Conservation (phyloP, 352 stramenopile species). For the Pythium utonaiense region DNA sequence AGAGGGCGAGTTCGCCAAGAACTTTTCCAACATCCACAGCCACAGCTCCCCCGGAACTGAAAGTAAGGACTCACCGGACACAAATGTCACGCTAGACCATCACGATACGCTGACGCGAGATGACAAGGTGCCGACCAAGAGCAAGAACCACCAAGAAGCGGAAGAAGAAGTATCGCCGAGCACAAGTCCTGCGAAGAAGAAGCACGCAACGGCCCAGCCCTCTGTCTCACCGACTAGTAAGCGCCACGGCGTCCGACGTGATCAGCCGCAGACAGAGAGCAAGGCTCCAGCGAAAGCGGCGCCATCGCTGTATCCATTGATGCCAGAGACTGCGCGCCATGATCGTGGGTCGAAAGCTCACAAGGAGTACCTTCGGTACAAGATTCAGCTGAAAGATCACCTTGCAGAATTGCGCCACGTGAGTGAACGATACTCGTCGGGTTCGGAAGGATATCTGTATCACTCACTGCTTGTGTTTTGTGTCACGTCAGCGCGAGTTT, state of each 20-base stretch:
- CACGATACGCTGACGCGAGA: neutral
- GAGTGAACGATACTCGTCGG: slow-evolving; percentile 1
- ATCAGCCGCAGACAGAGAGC: neutral
- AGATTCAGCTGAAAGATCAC: slow-evolving; percentile 62
- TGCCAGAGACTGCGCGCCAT: slow-evolving; percentile 26
- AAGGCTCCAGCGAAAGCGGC: neutral
- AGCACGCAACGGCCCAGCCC: slow-evolving; percentile 14
- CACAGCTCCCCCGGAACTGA: slow-evolving; percentile 26
- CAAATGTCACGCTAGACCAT: slow-evolving; percentile 8
- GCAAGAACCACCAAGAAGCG: slow-evolving; percentile 26
- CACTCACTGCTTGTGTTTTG: neutral
- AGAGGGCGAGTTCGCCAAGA: slow-evolving; percentile 34
- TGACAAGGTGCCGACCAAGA: slow-evolving; percentile 9
- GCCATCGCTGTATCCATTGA: slow-evolving; percentile 40
- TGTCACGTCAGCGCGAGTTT: slow-evolving; percentile 36
- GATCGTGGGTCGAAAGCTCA: slow-evolving; percentile 30
- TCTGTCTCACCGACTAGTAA: slow-evolving; percentile 6
- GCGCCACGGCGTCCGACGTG: neutral
- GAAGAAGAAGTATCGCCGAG: slow-evolving; percentile 13
- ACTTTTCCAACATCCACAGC: slow-evolving; percentile 46
- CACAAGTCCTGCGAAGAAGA: slow-evolving; percentile 36
- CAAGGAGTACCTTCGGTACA: slow-evolving; percentile 64
- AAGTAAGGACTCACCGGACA: slow-evolving; percentile 26
- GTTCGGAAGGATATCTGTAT: neutral
- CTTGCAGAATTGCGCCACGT: slow-evolving; percentile 55